Evolutionary conservation across 768 basidiomycete species (phyloP).

Genomic region (Phanerochaete carnosa): DNA sequence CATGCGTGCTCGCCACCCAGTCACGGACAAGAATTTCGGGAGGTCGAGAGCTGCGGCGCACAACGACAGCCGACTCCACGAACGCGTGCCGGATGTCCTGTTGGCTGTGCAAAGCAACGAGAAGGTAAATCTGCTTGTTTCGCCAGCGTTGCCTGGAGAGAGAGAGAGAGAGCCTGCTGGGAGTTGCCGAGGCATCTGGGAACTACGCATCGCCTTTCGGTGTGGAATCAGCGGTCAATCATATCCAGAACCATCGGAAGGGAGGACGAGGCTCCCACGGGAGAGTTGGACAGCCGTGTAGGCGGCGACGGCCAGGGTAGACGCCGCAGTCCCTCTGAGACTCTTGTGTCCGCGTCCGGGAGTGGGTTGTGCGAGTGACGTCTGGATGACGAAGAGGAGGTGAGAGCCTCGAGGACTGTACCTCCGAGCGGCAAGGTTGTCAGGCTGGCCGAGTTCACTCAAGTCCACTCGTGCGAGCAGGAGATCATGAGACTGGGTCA

Average conservation of each 20-base stretch:
- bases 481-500: slow-evolving; percentile 20
- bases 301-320: neutral
- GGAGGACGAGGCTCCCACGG: neutral
- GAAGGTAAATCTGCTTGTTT: neutral
- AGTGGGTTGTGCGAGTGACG: neutral
- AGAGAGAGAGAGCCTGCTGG: no score
- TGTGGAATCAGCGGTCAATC: neutral
- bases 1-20: no score
- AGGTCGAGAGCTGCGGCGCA: no score
- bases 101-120: neutral
- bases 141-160: no score
- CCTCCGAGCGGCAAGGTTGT: neutral
- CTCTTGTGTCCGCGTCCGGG: neutral
- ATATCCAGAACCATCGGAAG: slow-evolving; percentile 3
- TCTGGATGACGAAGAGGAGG: neutral
- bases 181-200: neutral
- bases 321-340: neutral
- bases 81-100: no score
- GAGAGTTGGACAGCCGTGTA: neutral
- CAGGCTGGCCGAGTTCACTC: neutral
- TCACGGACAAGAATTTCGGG: no score
- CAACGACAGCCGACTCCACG: no score
- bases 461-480: neutral
- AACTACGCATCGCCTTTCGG: no score
- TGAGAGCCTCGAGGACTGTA: neutral